These are phyloP conservation scores for Papiliotrema flavescens DNA, from an alignment of 1,284 basidiomycete genomes.

Conservation along the genomic window DNA sequence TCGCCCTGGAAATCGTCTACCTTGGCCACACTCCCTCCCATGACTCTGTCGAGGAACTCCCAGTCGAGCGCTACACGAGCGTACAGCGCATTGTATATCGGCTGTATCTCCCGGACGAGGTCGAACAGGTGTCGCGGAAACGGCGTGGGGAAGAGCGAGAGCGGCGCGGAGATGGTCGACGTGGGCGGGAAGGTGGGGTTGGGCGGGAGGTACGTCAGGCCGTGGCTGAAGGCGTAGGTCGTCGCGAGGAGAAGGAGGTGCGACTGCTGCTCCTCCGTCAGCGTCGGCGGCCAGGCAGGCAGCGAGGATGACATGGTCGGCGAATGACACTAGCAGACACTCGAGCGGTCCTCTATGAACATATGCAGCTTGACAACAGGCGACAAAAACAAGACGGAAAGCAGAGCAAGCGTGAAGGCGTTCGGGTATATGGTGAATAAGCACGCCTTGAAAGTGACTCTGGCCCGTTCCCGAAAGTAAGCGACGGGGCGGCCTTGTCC, in stretches of 20 bases:
- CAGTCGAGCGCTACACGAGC: constrained; percentile 76
- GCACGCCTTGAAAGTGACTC: constrained; percentile 2
- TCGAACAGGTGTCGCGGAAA: constrained; percentile 73
- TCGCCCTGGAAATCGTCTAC: constrained; percentile 84
- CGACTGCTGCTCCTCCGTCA: constrained; percentile 60
- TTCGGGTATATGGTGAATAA: background rate
- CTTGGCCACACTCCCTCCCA: constrained; percentile 75
- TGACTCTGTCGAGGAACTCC: constrained; percentile 73
- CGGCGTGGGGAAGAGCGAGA: constrained; percentile 82
- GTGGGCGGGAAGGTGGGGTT: constrained; percentile 63
- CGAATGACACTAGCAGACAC: background rate
- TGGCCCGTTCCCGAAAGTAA: no score
- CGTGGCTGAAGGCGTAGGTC: constrained; percentile 79
- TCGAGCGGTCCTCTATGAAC: no score
- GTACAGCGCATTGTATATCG: constrained; percentile 79
- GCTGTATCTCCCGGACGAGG: constrained; percentile 66
- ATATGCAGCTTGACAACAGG: no score
- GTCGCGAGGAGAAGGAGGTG: constrained; percentile 65
- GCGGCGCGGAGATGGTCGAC: constrained; percentile 79
- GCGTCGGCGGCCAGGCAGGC: constrained; percentile 66
- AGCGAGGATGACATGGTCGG: constrained; percentile 16
- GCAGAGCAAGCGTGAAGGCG: background rate
- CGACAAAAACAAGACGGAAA: background rate
- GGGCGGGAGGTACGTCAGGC: constrained; percentile 73
- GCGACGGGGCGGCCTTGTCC: no score